Evolutionary conservation across 495 filamentous ascomycete species (phyloP).

Genomic region (Clohesyomyces aquaticus): DNA sequence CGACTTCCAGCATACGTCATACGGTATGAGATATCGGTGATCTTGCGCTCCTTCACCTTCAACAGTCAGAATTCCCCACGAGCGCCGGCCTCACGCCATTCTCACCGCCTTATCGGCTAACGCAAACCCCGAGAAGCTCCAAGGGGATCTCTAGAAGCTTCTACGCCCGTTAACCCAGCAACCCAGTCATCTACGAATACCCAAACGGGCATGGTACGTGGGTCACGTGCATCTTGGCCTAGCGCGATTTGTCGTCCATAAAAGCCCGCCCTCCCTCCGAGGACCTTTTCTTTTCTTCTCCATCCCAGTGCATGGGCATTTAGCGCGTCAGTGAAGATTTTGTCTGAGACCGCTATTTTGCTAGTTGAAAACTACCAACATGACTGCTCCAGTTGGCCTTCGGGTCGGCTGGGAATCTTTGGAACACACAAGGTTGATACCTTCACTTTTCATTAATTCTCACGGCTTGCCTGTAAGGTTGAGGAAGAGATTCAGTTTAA

Average conservation of each 20-base stretch:
- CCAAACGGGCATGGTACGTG: background rate
- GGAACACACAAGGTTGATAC: background rate
- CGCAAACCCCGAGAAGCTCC: background rate
- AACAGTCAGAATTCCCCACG: no score
- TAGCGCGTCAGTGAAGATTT: slow-evolving; percentile 27
- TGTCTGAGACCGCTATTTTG: slow-evolving; percentile 27
- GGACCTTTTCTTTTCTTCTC: background rate
- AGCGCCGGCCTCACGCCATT: background rate
- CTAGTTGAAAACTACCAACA: slow-evolving; percentile 33
- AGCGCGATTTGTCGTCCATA: background rate
- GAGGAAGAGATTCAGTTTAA: slow-evolving; percentile 17
- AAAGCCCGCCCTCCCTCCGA: background rate
- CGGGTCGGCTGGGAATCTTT: slow-evolving; percentile 26
- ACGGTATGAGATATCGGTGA: no score
- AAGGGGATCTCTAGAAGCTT: background rate
- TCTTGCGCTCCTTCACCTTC: no score
- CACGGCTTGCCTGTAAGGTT: slow-evolving; percentile 3
- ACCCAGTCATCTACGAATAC: background rate
- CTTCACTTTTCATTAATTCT: slow-evolving; percentile 20
- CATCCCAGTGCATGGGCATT: slow-evolving; percentile 24
- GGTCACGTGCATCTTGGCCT: background rate
- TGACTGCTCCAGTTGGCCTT: slow-evolving; percentile 26
- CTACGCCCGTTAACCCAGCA: background rate
- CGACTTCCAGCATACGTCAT: no score
- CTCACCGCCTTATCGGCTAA: background rate